phyloP scores from a whole-genome alignment of 768 basidiomycete genomes.

The Psilocybe cubensis region DNA sequence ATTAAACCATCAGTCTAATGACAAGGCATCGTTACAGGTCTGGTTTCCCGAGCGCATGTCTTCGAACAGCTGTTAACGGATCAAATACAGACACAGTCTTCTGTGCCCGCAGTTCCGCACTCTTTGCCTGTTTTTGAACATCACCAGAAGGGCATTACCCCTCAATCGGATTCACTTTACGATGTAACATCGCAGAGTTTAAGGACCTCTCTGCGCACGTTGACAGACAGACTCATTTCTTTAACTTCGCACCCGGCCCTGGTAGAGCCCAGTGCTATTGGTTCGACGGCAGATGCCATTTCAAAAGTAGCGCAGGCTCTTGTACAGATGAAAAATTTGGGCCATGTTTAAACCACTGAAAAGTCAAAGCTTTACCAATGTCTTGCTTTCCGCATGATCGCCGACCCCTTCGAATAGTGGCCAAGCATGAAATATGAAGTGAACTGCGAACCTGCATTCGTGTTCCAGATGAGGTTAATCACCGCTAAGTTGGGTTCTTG shows the following conservation, averaged over 20 bases:
- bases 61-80: neutral
- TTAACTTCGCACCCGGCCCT: conserved; percentile 41
- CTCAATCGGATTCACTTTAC: conserved; percentile 2
- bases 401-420: too few relatives aligned
- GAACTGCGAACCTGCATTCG: too few relatives aligned
- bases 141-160: neutral
- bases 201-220: conserved; percentile 51
- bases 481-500: too few relatives aligned
- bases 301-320: conserved; percentile 66
- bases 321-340: conserved; percentile 59
- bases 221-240: conserved; percentile 53
- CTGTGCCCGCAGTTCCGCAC: neutral
- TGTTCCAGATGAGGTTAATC: too few relatives aligned
- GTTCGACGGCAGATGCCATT: conserved; percentile 69
- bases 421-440: too few relatives aligned
- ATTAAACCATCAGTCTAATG: conserved; percentile 1
- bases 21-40: neutral
- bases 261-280: conserved; percentile 57
- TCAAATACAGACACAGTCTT: neutral
- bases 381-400: too few relatives aligned
- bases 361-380: too few relatives aligned
- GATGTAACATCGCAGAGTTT: conserved; percentile 36
- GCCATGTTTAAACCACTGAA: conserved; percentile 42
- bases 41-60: neutral
- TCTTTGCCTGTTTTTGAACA: neutral